A percentile compares a stretch with the other conserved stretches of the same genome.
Conservation (phyloP, 139 green algal species). For the Micractinium sp. region DNA sequence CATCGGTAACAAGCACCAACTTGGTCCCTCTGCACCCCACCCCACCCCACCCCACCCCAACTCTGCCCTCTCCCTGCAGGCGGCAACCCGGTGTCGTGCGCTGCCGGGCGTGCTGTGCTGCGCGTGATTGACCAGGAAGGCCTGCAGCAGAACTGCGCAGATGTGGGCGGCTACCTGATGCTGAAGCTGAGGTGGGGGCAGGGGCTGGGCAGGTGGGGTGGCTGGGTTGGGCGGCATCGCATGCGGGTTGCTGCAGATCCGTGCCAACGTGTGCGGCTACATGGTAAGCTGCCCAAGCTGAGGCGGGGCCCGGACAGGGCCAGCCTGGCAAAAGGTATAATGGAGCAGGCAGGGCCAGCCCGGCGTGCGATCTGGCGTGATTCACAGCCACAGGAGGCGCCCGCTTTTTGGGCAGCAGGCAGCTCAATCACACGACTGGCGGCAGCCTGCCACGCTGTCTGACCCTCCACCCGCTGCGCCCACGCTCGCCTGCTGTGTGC, state of each 20-base stretch:
- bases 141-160: slow-evolving; percentile 71
- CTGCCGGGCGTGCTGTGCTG: slow-evolving; percentile 75
- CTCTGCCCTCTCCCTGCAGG: neutral
- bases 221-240: neutral
- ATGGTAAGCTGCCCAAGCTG: too few relatives aligned
- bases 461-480: neutral
- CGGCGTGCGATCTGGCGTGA: too few relatives aligned
- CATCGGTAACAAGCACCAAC: neutral
- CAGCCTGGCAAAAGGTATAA: too few relatives aligned
- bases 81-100: slow-evolving; percentile 92
- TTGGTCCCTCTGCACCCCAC: neutral
- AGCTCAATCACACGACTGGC: neutral
- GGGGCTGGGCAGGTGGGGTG: neutral
- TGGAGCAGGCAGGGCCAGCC: too few relatives aligned
- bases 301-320: too few relatives aligned
- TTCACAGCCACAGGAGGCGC: too few relatives aligned
- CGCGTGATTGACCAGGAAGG: slow-evolving; percentile 80
- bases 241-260: neutral
- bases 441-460: neutral
- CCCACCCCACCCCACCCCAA: neutral
- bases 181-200: slow-evolving; percentile 44
- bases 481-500: neutral
- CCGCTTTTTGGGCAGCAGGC: too few relatives aligned
- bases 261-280: too few relatives aligned
- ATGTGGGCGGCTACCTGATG: slow-evolving; percentile 76